These are phyloP conservation scores for Nadsonia starkeyi-henricii DNA, from an alignment of 1,139 yeast genomes.

Conservation along the genomic window DNA sequence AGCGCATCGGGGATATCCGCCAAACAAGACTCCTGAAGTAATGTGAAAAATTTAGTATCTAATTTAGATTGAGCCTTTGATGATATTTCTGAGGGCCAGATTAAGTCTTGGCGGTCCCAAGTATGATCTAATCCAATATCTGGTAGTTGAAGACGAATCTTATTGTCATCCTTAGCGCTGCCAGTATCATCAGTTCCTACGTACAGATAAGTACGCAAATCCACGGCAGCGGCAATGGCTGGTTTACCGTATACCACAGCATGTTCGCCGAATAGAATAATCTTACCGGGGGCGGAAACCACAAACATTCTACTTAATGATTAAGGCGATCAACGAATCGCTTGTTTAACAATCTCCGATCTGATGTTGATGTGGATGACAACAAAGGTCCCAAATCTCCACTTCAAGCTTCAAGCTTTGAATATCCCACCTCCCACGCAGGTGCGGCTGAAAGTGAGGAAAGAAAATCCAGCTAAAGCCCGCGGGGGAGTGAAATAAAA, in stretches of 20 bases:
- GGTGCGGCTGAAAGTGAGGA: no score
- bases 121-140: slow-evolving; percentile 54
- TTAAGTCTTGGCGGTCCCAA: slow-evolving; percentile 50
- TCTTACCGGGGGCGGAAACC: slow-evolving; percentile 94
- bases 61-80: slow-evolving; percentile 36
- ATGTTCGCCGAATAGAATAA: slow-evolving; percentile 91
- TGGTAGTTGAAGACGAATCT: slow-evolving; percentile 60
- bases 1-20: slow-evolving; percentile 36
- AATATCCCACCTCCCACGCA: no score
- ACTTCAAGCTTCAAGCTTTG: no score
- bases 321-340: no score
- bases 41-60: slow-evolving; percentile 43
- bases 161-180: slow-evolving; percentile 18
- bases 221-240: slow-evolving; percentile 81
- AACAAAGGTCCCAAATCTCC: no score
- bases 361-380: no score
- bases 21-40: slow-evolving; percentile 20
- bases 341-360: no score
- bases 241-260: slow-evolving; percentile 91
- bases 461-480: no score
- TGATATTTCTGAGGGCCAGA: slow-evolving; percentile 33
- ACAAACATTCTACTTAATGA: slow-evolving; percentile 31
- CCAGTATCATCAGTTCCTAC: slow-evolving; percentile 29
- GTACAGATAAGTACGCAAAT: slow-evolving; percentile 64
- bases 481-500: no score